Percentiles rank a stretch among this genome's conserved stretches.
Conservation (phyloP, 2,329 filamentous ascomycete species). For the Alternaria novae-zelandiae region DNA sequence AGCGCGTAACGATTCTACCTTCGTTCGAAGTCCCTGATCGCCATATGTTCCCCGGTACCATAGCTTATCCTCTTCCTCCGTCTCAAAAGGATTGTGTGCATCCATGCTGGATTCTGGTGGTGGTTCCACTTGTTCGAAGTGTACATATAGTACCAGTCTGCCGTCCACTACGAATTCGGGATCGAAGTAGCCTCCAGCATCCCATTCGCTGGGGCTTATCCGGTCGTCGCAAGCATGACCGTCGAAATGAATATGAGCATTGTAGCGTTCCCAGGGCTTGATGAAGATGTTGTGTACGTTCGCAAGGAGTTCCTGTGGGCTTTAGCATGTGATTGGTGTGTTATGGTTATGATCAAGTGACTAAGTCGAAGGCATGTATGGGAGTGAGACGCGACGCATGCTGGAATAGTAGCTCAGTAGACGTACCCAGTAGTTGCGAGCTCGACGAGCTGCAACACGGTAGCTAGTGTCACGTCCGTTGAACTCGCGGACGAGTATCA, state of each 20-base stretch:
- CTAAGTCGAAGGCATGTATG: background rate
- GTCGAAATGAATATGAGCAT: background rate
- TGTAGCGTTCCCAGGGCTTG: background rate
- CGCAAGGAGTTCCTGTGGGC: background rate
- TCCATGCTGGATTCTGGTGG: background rate
- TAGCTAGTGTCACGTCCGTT: background rate
- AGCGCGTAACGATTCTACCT: background rate
- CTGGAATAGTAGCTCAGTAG: background rate
- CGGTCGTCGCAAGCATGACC: background rate
- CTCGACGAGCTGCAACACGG: background rate
- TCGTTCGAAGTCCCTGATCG: background rate
- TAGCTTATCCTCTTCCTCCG: background rate
- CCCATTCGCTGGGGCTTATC: background rate
- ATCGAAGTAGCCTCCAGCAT: background rate
- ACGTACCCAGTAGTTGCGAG: background rate
- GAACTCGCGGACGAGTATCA: background rate
- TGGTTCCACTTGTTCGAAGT: background rate
- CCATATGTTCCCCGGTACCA: background rate
- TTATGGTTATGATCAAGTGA: background rate
- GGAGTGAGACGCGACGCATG: background rate
- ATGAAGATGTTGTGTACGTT: background rate
- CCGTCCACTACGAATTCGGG: background rate
- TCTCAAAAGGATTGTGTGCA: background rate
- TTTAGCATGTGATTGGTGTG: background rate
- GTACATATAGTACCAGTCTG: background rate